Base-by-base conservation (phyloP, 2,329 filamentous ascomycete genomes). In the Arthrobotrys megalospora region DNA sequence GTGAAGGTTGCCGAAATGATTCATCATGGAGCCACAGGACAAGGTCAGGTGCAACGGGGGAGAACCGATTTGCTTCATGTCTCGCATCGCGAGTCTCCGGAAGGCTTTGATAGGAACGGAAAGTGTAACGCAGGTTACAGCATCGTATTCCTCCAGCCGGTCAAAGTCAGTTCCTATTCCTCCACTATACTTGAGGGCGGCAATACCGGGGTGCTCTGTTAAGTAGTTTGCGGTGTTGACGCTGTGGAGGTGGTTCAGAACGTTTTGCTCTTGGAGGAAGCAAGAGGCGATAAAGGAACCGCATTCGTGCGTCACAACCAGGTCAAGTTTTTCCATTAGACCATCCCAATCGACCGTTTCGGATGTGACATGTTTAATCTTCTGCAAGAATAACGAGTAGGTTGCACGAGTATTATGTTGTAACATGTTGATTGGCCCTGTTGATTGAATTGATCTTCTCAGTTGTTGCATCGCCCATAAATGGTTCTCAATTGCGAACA, bases 1-100 rank as follows among this genome's bases (percentile, higher is more conserved):
- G 16, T 45, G 76, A 65, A 65, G 69, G 43, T 34, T 62, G 48
- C 36, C 50, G 69, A 52, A 80, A 66, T 43, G 52, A 24, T 38
- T 79, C 75, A 43, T 60, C 52, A 63, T 28, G 50, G 11, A 10
- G 16, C 36, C 67, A 58, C 4, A 47, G 19, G 38, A 28, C 21
- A 70, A 64, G 11, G 47, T 76, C 41, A 67, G 28, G 28, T 80
- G 69, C 1, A 81, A 60, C 19, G 52, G 53, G 7, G 81, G 81
- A 5, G 67, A 75, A 1, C 80, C 79, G 11, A 76, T 55, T 19
- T 55, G 14, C 10, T 55, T 24, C 34, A 60, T 38, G 12, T 62
- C 66, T 14, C 64, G 53, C 19, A 72, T 58, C 0, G 52, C 52
- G 28, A 81, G 64, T 14, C 55, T 62, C 21, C 69, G 6, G 36